Conservation (phyloP, 352 stramenopile species). For the Blastocystis sp. region DNA sequence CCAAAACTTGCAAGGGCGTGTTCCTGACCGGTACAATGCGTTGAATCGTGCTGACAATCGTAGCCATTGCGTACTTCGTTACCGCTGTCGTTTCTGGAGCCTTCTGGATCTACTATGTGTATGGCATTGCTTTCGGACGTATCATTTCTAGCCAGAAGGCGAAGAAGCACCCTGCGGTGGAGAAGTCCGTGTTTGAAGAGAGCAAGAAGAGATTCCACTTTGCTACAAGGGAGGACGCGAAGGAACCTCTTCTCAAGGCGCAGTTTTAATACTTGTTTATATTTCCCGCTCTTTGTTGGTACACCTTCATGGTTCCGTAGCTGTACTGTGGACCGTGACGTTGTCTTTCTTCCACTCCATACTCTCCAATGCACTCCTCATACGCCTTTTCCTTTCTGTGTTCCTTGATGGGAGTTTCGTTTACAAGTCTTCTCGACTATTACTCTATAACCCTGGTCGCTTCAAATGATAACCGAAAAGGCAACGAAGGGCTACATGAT, state of each 20-base stretch:
- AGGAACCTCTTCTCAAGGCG: conserved; percentile 51
- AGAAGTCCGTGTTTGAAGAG: conserved; percentile 40
- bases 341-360: not conserved
- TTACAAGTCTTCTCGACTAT: not conserved
- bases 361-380: not conserved
- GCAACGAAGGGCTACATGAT: conserved; percentile 23
- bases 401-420: not conserved
- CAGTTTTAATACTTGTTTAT: conserved; percentile 42
- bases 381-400: conserved; percentile 11
- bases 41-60: not conserved
- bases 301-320: no score
- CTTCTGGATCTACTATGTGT: conserved; percentile 71
- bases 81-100: conserved; percentile 30
- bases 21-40: conserved; percentile 31
- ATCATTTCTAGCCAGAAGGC: conserved; percentile 44
- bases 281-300: conserved; percentile 21
- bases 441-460: not conserved
- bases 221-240: conserved; percentile 2
- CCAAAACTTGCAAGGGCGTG: conserved; percentile 40
- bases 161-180: conserved; percentile 2
- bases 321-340: no score
- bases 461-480: not conserved
- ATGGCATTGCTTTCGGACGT: not conserved
- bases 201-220: conserved; percentile 72
- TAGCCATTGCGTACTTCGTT: conserved; percentile 63